Percentiles rank a stretch among this genome's conserved stretches.
These are phyloP conservation scores for Leersia perrieri DNA, from an alignment of 176 grass and related monocot genomes.

Conservation along the genomic window DNA sequence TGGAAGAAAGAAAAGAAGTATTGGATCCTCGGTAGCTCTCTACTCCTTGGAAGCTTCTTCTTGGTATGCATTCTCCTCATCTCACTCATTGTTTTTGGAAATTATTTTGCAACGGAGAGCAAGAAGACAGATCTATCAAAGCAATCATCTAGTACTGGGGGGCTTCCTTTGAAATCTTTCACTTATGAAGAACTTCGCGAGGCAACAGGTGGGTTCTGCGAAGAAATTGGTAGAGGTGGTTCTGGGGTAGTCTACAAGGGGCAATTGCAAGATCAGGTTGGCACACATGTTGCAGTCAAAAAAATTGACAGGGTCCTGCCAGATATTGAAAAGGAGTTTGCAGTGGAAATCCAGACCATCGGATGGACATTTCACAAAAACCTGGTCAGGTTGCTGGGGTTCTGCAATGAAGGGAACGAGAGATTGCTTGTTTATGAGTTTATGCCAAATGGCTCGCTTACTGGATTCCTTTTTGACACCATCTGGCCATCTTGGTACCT, in stretches of 20 bases:
- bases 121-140: not conserved
- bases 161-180: conserved; percentile 32
- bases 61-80: conserved; percentile 14
- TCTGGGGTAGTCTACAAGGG: conserved; percentile 47
- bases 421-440: conserved; percentile 50
- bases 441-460: conserved; percentile 36
- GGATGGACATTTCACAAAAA: conserved; percentile 44
- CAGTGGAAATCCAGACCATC: conserved; percentile 18
- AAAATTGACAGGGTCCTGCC: conserved; percentile 22
- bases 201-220: conserved; percentile 40
- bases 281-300: conserved; percentile 33
- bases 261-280: not conserved
- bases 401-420: conserved; percentile 30
- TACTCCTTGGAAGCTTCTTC: conserved; percentile 9
- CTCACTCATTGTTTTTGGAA: not conserved
- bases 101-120: not conserved
- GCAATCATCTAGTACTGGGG: not conserved
- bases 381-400: conserved; percentile 34
- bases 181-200: conserved; percentile 37
- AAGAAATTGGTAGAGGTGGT: conserved; percentile 44
- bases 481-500: conserved; percentile 22
- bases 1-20: not conserved
- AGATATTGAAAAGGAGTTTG: conserved; percentile 34
- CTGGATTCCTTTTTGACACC: conserved; percentile 8
- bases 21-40: conserved; percentile 8